Evolutionary conservation across 2,329 filamentous ascomycete genomes (phyloP).

Genomic region (Aureobasidium leucospermi): DNA sequence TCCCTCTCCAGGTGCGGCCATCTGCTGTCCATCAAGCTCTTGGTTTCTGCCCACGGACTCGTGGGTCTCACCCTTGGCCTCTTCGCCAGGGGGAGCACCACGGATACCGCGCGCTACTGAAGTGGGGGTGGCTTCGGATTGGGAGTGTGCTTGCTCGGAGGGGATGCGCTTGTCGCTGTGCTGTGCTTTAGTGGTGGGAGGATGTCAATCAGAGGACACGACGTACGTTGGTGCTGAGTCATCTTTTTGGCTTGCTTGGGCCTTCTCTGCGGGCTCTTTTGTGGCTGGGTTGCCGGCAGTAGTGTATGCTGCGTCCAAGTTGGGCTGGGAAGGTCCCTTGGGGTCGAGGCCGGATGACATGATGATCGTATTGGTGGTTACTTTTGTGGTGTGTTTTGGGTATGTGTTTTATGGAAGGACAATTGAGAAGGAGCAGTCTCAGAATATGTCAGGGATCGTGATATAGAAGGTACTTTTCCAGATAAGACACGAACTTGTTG

Average conservation of each 20-base stretch:
- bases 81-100: constrained; percentile 38
- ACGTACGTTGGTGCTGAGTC: constrained; percentile 19
- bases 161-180: constrained; percentile 32
- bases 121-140: constrained; percentile 30
- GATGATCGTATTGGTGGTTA: constrained; percentile 5
- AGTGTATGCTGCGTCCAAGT: constrained; percentile 37
- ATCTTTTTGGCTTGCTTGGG: constrained; percentile 27
- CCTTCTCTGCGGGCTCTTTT: constrained; percentile 34
- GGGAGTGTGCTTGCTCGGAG: constrained; percentile 28
- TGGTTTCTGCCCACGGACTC: constrained; percentile 37
- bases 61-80: constrained; percentile 31
- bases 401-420: background rate
- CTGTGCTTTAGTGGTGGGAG: background rate
- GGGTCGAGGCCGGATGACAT: constrained; percentile 35
- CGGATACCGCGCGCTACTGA: constrained; percentile 36
- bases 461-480: background rate
- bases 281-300: constrained; percentile 39
- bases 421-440: background rate
- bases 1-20: constrained; percentile 42
- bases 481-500: background rate
- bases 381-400: background rate
- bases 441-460: background rate
- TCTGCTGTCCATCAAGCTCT: constrained; percentile 42
- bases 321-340: constrained; percentile 37
- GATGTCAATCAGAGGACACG: background rate